Evolutionary conservation across 2,329 filamentous ascomycete species (phyloP), one percentile per base, ranked within the genome.

Genomic region (Phialophora verrucosa): DNA sequence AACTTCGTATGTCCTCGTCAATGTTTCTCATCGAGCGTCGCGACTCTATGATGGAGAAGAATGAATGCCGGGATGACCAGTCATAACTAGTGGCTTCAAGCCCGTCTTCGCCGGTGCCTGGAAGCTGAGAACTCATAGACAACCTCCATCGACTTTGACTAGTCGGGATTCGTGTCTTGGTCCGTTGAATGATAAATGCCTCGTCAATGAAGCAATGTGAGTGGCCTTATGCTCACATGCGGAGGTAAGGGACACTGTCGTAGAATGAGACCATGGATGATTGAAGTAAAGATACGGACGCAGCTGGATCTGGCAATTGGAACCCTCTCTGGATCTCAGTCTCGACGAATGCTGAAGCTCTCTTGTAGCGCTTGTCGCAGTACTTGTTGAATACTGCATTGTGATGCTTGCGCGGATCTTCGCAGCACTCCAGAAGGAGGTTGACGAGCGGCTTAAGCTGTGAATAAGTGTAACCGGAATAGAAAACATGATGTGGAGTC

Each of bases 361-460:
- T 86, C 83, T 96, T 96, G 83, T 92, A 98, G 61, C 91, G 88
- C 76, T 90, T 91, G 77, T 96, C 91, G 44, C 87, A 85, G 80
- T 97, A 99, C 80, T 99, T 99, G 63, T 97, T 92, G 75, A 87
- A 97, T 50, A 99, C 90, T 7, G 93, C 92, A 31, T 83, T 80
- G 76, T 99, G 95, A 76, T 99, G 95, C 74, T 89, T 88, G 69
- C 85, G 84, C 6, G 93, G 91, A 63, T 89, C 85, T 67, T 92
- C 88, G 79, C 93, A 97, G 82, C 94, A 98, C 72, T 97, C 92
- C 58, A 96, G 82, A 70, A 99, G 88, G 77, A 91, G 88, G 14
- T 84, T 83, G 55, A 97, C 85, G 44, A 97, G 81, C 1, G 90
- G 89, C 74, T 89, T 88, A 63, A 99, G 83, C 78, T 99, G 95